These are phyloP conservation scores for Neonectria sp. DNA, from an alignment of 2,329 filamentous ascomycete species.

Conservation along the genomic window DNA sequence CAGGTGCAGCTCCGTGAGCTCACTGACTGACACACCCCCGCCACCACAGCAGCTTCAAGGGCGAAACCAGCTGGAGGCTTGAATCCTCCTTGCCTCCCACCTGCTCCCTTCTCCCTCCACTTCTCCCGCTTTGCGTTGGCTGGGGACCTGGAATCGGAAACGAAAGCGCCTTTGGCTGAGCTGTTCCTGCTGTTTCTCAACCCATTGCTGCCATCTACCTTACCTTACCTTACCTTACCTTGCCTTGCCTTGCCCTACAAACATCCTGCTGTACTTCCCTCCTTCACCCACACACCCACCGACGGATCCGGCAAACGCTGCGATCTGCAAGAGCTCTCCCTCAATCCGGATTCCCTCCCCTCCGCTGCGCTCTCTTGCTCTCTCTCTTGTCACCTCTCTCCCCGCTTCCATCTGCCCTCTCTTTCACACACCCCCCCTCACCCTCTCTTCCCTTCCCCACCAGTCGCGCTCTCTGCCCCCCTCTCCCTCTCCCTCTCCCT, in stretches of 20 bases:
- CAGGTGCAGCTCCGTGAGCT: slow-evolving; percentile 41
- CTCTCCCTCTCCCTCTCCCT: slow-evolving; percentile 18
- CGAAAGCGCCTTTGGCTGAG: background rate
- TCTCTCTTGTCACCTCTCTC: slow-evolving; percentile 19
- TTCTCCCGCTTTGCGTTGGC: slow-evolving; percentile 18
- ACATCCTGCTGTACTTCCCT: slow-evolving; percentile 16
- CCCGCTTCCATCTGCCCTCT: slow-evolving; percentile 32
- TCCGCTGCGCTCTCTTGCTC: background rate
- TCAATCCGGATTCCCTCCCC: slow-evolving; percentile 39
- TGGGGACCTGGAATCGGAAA: slow-evolving; percentile 7
- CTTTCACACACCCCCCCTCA: slow-evolving; percentile 31
- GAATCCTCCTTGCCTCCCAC: slow-evolving; percentile 37
- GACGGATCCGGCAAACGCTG: slow-evolving; percentile 40
- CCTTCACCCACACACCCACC: slow-evolving; percentile 29
- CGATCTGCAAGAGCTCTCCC: slow-evolving; percentile 43
- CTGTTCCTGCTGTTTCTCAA: background rate
- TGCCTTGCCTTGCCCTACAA: background rate
- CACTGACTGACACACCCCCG: slow-evolving; percentile 36
- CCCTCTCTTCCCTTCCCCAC: slow-evolving; percentile 35
- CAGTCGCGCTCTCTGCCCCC: slow-evolving; percentile 12
- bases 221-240: background rate
- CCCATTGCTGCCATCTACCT: background rate
- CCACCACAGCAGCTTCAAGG: slow-evolving; percentile 25
- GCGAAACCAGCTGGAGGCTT: slow-evolving; percentile 35
- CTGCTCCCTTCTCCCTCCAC: background rate